Base-by-base conservation (phyloP, 768 basidiomycete genomes). In the Lactarius sanguifluus region DNA sequence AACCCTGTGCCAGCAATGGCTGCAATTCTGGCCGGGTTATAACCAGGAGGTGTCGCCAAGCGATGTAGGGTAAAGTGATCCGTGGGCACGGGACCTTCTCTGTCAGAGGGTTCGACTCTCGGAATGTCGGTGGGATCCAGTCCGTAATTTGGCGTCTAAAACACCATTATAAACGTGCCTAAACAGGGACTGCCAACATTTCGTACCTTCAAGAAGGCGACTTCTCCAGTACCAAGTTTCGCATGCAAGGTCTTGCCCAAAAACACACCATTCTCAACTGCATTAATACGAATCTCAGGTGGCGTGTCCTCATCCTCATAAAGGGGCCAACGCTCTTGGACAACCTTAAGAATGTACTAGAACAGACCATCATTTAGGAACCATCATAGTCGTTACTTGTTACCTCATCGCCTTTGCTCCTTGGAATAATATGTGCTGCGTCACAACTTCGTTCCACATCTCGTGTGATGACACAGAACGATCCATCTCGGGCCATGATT, bases 141-240 rank as follows among this genome's bases (percentile, higher is more conserved):
- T 28, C 25, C 61, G 30, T 40, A 28, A 36, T 62, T 62, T 30
- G 61, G 61, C 13, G 61, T 54, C 61, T 62, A 62, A 54, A 36
- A 38, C 7, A 0, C 34, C 34, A 12, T 36, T 38, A 12, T 13
- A 12, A 38, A 38, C 36, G 36, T 20, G 43, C 43, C 16, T 54
- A 54, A 23, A 40, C 40, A 16, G 5, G 61, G 28, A 40, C 34
- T 54, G 40, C 23, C 47, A 25, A 62, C 16, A 18, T 30, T 38
- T 54, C 61, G 6, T 38, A 54, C 61, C 50, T 54, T 62, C 54
- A 62, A 52, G 50, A 61, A 18, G 36, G 50, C 61, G 40, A 62
- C 61, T 2, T 10, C 4, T 38, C 61, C 61, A 8, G 0, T 62
- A 15, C 36, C 36, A 62, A 62, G 36, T 15, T 30, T 40, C 38